Base-by-base conservation (phyloP, 2,329 filamentous ascomycete species). In the Neofusicoccum cordaticola region DNA sequence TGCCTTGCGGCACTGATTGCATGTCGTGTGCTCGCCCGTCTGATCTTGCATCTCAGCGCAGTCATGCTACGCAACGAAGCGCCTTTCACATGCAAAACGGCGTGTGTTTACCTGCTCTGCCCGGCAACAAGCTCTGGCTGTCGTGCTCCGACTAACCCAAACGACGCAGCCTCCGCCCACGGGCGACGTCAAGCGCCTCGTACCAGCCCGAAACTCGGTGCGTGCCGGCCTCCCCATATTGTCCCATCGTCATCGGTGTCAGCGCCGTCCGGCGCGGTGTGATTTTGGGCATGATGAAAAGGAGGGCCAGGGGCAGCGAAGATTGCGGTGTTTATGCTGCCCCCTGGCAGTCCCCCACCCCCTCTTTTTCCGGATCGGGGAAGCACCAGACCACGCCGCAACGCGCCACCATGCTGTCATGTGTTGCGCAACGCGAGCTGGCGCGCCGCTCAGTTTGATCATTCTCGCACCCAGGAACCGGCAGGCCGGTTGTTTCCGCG, bases 321-420 rank as follows among this genome's bases (percentile, higher is more conserved):
- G n/a, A 37, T 35, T 42, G 56, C 41, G 56, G 22, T 31, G 22
- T 31, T 47, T 35, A 47, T 58, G 56, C 56, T 57, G 52, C 56
- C 56, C 56, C 56, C 41, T 35, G 15, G 41, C 27, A 5, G 41
- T 31, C 56, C 41, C 53, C 56, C 56, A 58, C 56, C 56, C 41
- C 56, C 56, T 58, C 56, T 58, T 45, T 58, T 58, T 17, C 56
- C 56, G 8, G 42, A 58, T 58, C 42, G 42, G 56, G 53, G 56
- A 58, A 58, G 37, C 41, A 58, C 13, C 56, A 45, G 56, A 42
- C 56, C 56, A 47, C 56, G 53, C 53, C 53, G 53, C 53, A 58
- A 52, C 48, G 50, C 50, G 50, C 50, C 50, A 52, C 50, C 50
- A 37, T 58, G 56, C 19, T 58, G 56, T 58, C 56, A 58, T 58